phyloP scores from a whole-genome alignment of 257 asterid species.

The Handroanthus guayacan region DNA sequence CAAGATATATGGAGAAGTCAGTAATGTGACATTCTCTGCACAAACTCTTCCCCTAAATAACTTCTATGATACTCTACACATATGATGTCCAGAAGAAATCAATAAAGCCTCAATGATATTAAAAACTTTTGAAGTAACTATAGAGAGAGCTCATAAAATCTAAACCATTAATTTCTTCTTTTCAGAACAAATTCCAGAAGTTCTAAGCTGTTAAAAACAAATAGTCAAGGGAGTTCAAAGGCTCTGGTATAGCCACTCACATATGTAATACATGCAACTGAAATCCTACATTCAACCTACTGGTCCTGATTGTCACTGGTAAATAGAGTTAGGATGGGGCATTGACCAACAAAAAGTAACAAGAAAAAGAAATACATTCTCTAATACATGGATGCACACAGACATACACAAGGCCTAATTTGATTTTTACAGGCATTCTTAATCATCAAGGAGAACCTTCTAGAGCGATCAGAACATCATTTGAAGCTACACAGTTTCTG shows the following conservation, averaged over 20 bases:
- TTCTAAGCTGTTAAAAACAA: background rate
- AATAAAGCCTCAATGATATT: conserved; percentile 5
- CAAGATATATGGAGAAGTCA: conserved; percentile 3
- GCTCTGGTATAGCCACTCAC: conserved; percentile 9
- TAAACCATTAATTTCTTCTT: background rate
- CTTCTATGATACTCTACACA: conserved; percentile 19
- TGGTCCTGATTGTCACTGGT: background rate
- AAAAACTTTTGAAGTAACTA: background rate
- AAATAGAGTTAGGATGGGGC: background rate
- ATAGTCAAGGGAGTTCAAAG: conserved; percentile 2
- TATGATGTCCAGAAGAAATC: conserved; percentile 20
- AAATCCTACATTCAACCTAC: background rate
- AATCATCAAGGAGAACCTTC: background rate
- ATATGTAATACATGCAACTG: conserved; percentile 24
- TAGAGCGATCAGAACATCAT: background rate
- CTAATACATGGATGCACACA: background rate
- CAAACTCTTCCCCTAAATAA: background rate
- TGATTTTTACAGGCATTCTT: background rate
- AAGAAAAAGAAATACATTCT: background rate
- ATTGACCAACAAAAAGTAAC: background rate
- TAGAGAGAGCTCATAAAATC: conserved; percentile 3
- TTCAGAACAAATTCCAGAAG: background rate
- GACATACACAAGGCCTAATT: conserved; percentile 5
- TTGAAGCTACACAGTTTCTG: conserved; percentile 23
- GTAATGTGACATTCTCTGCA: background rate